phyloP scores from a whole-genome alignment of 23 red algal genomes.

The Gracilariopsis chorda region DNA sequence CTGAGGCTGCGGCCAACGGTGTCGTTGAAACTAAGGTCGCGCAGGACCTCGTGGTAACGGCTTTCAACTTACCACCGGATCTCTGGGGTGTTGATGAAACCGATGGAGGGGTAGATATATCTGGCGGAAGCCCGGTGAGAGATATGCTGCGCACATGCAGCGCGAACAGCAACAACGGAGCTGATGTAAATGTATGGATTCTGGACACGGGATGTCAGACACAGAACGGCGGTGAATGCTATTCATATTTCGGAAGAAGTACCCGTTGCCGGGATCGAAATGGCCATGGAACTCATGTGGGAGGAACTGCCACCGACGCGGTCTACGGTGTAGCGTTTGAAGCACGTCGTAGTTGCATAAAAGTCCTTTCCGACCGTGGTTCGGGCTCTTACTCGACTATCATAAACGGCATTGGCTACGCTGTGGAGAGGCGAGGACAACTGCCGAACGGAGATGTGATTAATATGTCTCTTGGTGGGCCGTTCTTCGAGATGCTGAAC shows the following conservation, averaged over 20 bases:
- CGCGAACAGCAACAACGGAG: slow-evolving; percentile 6
- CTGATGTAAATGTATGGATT: slow-evolving; percentile 9
- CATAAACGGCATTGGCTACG: slow-evolving; percentile 1
- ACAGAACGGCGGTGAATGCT: neutral
- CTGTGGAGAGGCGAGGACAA: neutral
- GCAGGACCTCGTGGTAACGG: neutral
- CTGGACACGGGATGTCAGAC: neutral
- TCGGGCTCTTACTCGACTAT: neutral
- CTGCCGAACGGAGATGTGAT: slow-evolving; percentile 20
- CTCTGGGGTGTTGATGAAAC: neutral
- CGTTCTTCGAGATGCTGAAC: neutral
- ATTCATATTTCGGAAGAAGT: neutral
- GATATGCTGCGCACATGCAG: neutral
- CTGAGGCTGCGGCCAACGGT: neutral
- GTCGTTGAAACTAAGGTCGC: neutral
- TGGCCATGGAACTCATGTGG: slow-evolving; percentile 38
- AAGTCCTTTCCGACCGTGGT: neutral
- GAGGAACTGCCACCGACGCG: neutral
- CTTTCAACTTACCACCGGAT: neutral
- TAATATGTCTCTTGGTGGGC: slow-evolving; percentile 19
- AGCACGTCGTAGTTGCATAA: neutral
- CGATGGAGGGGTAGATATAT: neutral
- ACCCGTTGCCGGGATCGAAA: neutral
- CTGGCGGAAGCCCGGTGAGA: neutral
- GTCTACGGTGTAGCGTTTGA: neutral